A percentile compares a stretch with the other conserved stretches of the same genome.
phyloP scores from a whole-genome alignment of 345 rosid species.

The Rhizophora apiculata region DNA sequence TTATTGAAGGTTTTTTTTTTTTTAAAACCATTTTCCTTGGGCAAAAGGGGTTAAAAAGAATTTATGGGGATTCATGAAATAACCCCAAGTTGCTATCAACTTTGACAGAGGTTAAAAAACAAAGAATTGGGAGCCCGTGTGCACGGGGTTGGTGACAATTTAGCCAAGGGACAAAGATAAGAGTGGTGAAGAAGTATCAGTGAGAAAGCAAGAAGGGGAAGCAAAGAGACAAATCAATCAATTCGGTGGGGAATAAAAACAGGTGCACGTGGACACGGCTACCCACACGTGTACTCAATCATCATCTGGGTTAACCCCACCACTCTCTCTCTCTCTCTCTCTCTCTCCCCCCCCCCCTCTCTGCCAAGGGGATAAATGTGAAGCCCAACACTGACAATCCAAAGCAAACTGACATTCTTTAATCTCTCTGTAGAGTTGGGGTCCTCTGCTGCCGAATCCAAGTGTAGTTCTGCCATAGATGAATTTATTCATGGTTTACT shows the following conservation, averaged over 20 bases:
- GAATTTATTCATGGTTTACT: background rate
- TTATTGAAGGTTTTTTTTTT: too few species aligned
- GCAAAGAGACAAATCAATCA: conserved; percentile 40
- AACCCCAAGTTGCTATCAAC: too few species aligned
- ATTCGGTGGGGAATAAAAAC: conserved; percentile 41
- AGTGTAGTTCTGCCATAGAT: background rate
- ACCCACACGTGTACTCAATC: conserved; percentile 71
- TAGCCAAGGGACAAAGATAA: conserved; percentile 12
- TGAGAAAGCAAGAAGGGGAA: conserved; percentile 3
- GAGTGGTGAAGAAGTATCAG: conserved; percentile 8
- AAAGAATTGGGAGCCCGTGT: too few species aligned
- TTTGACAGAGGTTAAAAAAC: too few species aligned
- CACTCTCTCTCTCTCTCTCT: background rate
- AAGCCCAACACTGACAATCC: conserved; percentile 10
- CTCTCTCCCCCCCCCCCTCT: background rate
- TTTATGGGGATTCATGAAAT: too few species aligned
- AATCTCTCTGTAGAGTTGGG: too few species aligned
- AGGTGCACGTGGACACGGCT: conserved; percentile 53
- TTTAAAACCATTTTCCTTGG: too few species aligned
- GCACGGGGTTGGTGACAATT: background rate
- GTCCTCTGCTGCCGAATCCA: background rate
- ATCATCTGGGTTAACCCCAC: conserved; percentile 25
- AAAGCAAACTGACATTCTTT: conserved; percentile 42
- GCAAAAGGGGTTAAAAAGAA: too few species aligned
- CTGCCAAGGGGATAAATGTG: conserved; percentile 14